Percentiles rank a stretch among this genome's conserved stretches.
Conservation (phyloP, 2,329 filamentous ascomycete genomes). For the Colletotrichum eremochloae region DNA sequence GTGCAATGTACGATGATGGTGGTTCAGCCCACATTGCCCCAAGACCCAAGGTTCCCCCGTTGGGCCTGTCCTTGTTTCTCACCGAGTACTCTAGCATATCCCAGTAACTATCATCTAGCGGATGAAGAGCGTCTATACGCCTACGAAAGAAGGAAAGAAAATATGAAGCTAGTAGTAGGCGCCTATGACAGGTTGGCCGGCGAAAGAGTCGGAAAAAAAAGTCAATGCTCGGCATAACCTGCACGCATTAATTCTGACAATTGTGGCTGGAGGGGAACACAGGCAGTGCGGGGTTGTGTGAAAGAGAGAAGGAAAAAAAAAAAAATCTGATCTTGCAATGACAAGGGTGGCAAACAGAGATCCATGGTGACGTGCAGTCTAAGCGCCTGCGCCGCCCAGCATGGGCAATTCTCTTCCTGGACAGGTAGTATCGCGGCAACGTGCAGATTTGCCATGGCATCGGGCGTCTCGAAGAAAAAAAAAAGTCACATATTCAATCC, state of each 20-base stretch:
- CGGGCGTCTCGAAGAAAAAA: conserved; percentile 7
- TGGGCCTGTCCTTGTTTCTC: conserved; percentile 29
- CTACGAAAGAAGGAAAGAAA: background rate
- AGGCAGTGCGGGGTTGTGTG: conserved; percentile 32
- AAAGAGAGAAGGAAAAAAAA: background rate
- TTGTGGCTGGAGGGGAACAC: conserved; percentile 25
- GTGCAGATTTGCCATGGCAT: conserved; percentile 35
- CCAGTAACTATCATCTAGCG: background rate
- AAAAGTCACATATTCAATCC: background rate
- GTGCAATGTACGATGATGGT: conserved; percentile 9
- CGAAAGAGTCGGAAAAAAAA: background rate
- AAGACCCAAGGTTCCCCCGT: conserved; percentile 35
- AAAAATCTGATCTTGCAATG: conserved; percentile 31
- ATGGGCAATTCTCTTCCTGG: conserved; percentile 20
- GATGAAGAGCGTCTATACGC: background rate
- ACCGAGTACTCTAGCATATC: background rate
- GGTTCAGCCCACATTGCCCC: conserved; percentile 28
- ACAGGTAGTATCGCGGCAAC: conserved; percentile 33
- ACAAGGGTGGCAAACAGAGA: conserved; percentile 34
- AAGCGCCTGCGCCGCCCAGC: conserved; percentile 37
- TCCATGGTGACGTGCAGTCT: conserved; percentile 40
- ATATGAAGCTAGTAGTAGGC: background rate
- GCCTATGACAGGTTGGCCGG: conserved; percentile 15
- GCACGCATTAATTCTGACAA: conserved; percentile 34
- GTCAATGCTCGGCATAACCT: background rate